Evolutionary conservation across 2,329 filamentous ascomycete species (phyloP).

Genomic region (Capronia americana): DNA sequence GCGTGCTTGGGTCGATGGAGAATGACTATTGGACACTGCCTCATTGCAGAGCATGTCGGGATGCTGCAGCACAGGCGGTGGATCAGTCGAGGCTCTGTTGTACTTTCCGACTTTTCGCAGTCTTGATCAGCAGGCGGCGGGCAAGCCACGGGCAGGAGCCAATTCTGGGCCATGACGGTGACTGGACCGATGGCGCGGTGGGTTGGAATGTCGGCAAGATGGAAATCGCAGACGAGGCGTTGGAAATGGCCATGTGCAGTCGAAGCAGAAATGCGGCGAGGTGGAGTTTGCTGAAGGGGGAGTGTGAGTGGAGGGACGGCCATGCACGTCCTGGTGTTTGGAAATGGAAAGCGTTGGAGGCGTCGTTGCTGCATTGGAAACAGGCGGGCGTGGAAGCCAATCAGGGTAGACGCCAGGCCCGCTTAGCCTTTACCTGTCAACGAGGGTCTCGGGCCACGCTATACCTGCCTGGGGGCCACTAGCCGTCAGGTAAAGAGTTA

Average conservation of each 20-base stretch:
- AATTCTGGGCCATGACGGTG: slow-evolving; percentile 9
- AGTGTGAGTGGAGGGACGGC: slow-evolving; percentile 15
- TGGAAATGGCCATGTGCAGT: slow-evolving; percentile 21
- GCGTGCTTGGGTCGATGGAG: slow-evolving; percentile 29
- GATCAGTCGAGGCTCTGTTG: slow-evolving; percentile 38
- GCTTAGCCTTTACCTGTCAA: slow-evolving; percentile 4
- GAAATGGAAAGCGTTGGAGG: slow-evolving; percentile 19
- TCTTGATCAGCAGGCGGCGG: slow-evolving; percentile 33
- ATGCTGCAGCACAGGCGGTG: slow-evolving; percentile 31
- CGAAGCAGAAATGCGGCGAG: slow-evolving; percentile 7
- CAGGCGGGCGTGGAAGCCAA: slow-evolving; percentile 16
- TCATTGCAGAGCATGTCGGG: slow-evolving; percentile 23
- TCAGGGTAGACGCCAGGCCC: slow-evolving; percentile 5
- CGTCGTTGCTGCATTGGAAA: slow-evolving; percentile 6
- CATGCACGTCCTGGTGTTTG: slow-evolving; percentile 1
- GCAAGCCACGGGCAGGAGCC: slow-evolving; percentile 33
- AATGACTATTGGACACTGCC: slow-evolving; percentile 32
- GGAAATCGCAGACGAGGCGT: slow-evolving; percentile 24
- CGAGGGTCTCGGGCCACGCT: not conserved
- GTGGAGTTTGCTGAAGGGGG: not conserved
- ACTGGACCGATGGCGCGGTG: slow-evolving; percentile 9
- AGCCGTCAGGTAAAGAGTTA: slow-evolving; percentile 17
- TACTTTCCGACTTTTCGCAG: slow-evolving; percentile 9
- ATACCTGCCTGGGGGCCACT: not conserved
- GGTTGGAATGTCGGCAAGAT: slow-evolving; percentile 14